Percentiles rank a stretch among this genome's conserved stretches.
phyloP scores from a whole-genome alignment of 768 basidiomycete species.

The Gymnopilus dilepis region DNA sequence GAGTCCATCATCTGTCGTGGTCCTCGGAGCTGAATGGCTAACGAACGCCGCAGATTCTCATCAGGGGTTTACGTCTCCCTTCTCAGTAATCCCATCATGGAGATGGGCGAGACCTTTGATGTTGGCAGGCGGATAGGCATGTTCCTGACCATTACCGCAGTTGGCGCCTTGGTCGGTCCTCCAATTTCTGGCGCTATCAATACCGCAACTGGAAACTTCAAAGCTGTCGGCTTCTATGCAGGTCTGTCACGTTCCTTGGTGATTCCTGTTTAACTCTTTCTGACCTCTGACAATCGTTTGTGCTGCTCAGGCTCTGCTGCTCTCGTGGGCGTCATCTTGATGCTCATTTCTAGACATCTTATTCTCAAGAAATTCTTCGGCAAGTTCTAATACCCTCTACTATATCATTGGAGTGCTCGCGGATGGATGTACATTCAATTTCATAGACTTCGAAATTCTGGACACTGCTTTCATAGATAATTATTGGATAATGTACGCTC shows the following conservation, averaged over 20 bases:
- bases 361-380: constrained; percentile 27
- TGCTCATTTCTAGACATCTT: constrained; percentile 31
- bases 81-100: constrained; percentile 59
- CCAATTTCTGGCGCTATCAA: constrained; percentile 78
- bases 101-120: constrained; percentile 63
- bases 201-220: constrained; percentile 54
- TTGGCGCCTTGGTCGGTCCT: constrained; percentile 71
- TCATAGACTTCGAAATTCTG: background rate
- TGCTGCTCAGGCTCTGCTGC: constrained; percentile 26
- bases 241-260: constrained; percentile 36
- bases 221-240: constrained; percentile 60
- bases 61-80: constrained; percentile 69
- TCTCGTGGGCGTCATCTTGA: constrained; percentile 32
- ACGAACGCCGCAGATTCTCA: constrained; percentile 45
- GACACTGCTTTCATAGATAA: background rate
- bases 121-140: constrained; percentile 71
- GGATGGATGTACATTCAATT: too few species aligned
- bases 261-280: background rate
- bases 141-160: constrained; percentile 60
- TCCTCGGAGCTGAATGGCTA: background rate
- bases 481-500: background rate
- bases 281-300: background rate
- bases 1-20: constrained; percentile 19
- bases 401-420: background rate
- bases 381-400: constrained; percentile 22